Evolutionary conservation across 257 asterid genomes (phyloP), one percentile per base, ranked within the genome.

Genomic region (Craterostigma plantagineum): DNA sequence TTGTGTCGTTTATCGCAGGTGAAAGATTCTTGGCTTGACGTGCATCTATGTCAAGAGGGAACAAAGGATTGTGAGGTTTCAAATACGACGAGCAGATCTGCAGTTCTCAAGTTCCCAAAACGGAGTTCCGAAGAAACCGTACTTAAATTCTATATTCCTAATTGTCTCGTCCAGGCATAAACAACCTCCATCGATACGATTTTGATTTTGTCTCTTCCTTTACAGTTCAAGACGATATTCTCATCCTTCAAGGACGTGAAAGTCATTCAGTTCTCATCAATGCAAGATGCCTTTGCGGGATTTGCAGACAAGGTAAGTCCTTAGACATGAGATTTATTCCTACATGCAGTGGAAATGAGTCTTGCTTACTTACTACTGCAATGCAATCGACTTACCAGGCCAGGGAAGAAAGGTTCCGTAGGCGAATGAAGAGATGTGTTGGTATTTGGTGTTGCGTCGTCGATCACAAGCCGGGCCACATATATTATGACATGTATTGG

Each of bases 391-490:
- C 41, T 46, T 45, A 49, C 42, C 86, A 90, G 99, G 43, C 49
- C 16, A 76, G 40, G 72, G 96, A 75, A 57, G 79, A 90, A 39
- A 68, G 48, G 40, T 90, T 84, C 80, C 71, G 96, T 66, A 69
- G 40, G 33, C 96, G 99, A 8, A 71, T 90, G 54, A 84, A 84
- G 70, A 61, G 52, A 35, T 83, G 83, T n/a, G 56, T 78, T 10
- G 94, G 99, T 40, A 73, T 80, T 50, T 90, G 99, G 99, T 90
- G 99, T 54, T 90, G 99, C 11, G 84, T 80, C 35, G 73, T 62
- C 34, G 33, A 77, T 64, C 70, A 61, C 43, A 64, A 67, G 16
- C 91, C 83, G 1, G 99, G 99, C 17, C 94, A 83, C 61, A 77
- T 90, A 63, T 83, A 73, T 46, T 90, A 90, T 50, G 93, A 90